Conservation (phyloP, 192 early-diverging fungal genomes). For the Coemansia sp. region DNA sequence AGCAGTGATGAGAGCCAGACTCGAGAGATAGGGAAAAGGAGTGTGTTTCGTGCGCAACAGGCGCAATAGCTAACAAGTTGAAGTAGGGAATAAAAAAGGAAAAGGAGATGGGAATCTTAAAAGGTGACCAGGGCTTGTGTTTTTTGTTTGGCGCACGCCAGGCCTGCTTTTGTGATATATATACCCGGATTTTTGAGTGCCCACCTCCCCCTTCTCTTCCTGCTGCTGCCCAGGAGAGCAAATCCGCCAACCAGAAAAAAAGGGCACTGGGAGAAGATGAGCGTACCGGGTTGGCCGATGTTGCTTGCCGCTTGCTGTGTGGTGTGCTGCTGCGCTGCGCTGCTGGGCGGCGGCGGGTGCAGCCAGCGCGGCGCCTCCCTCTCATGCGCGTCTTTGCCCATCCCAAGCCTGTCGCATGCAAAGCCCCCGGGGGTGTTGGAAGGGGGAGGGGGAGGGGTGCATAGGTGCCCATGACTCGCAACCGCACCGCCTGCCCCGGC, state of each 20-base stretch:
- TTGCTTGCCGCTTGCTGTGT: constrained; percentile 4
- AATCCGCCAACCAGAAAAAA: constrained; percentile 1
- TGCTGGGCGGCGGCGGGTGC: constrained; percentile 5
- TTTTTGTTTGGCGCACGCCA: neutral
- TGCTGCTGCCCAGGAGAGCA: neutral
- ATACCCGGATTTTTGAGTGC: constrained; percentile 15
- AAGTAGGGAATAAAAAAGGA: constrained; percentile 4
- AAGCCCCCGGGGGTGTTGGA: neutral
- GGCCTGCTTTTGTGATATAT: constrained; percentile 18
- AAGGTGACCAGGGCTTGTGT: constrained; percentile 5
- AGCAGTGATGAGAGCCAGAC: neutral
- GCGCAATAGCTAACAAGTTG: neutral
- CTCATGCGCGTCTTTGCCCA: constrained; percentile 7
- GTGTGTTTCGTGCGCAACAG: neutral
- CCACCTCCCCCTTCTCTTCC: neutral
- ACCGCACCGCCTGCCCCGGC: constrained; percentile 18
- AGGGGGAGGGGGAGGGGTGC: constrained; percentile 6
- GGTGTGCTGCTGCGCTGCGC: constrained; percentile 9
- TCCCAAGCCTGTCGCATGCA: neutral
- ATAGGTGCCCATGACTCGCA: constrained; percentile 41
- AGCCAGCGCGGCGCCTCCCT: constrained; percentile 12
- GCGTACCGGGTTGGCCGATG: constrained; percentile 6
- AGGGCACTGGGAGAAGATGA: neutral
- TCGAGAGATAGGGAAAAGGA: neutral
- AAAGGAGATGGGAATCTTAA: constrained; percentile 19